Evolutionary conservation across 2,329 filamentous ascomycete species (phyloP).

Genomic region (Chaetomium sp.): DNA sequence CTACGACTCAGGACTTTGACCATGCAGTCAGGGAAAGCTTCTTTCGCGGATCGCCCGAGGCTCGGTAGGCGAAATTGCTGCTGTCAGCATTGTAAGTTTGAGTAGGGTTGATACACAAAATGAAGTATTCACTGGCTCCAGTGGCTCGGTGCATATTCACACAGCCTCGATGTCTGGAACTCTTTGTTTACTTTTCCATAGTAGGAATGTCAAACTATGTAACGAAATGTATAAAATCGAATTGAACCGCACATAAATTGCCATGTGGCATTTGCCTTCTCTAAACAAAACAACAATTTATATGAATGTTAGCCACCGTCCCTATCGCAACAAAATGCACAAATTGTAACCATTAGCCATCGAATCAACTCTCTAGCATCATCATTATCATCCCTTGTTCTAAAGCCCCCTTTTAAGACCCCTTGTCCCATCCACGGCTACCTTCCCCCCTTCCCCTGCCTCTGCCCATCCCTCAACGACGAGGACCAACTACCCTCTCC

Average conservation of each 20-base stretch:
- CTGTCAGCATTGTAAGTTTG: neutral
- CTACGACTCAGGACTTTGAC: constrained; percentile 3
- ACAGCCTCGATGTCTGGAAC: no score
- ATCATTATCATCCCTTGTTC: no score
- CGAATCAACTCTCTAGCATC: neutral
- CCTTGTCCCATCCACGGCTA: neutral
- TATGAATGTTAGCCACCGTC: neutral
- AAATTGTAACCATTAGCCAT: neutral
- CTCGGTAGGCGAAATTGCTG: neutral
- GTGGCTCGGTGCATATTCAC: neutral
- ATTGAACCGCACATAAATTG: neutral
- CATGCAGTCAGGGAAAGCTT: neutral
- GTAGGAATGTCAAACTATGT: neutral
- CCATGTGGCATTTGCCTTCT: constrained; percentile 6
- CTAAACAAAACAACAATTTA: neutral
- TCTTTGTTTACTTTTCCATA: neutral
- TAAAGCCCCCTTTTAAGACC: neutral
- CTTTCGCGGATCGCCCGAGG: neutral
- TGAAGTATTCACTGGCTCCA: no score
- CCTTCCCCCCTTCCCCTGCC: neutral
- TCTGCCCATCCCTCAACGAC: neutral
- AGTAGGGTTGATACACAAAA: neutral
- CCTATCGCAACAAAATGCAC: neutral
- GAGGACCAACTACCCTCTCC: neutral
- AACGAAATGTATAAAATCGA: neutral